These are phyloP conservation scores for Pachysolen tannophilus DNA, from an alignment of 805 yeast species.

Conservation along the genomic window DNA sequence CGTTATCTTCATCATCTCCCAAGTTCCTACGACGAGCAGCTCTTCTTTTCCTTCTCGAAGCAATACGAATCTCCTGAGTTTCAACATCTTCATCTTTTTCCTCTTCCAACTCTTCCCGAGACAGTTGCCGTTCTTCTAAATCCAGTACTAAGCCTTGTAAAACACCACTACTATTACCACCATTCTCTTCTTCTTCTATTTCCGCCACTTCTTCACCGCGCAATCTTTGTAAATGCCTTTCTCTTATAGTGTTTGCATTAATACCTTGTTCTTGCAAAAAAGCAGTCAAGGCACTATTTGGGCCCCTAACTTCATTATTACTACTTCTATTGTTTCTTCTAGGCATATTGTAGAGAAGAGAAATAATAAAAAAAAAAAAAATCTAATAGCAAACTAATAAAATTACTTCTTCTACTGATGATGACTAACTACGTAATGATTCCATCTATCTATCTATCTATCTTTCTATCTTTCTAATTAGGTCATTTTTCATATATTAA, in stretches of 20 bases:
- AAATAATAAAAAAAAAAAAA: no score
- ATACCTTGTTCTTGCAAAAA: conserved; percentile 86
- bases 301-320: conserved; percentile 31
- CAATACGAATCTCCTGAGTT: conserved; percentile 21
- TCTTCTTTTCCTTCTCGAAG: conserved; percentile 33
- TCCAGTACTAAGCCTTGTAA: no score
- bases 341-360: no score
- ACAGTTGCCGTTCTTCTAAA: no score
- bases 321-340: conserved; percentile 8
- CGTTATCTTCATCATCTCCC: conserved; percentile 24
- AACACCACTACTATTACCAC: conserved; percentile 9
- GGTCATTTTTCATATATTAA: no score
- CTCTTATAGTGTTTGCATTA: conserved; percentile 68
- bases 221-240: conserved; percentile 27
- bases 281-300: conserved; percentile 86
- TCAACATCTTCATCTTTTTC: conserved; percentile 13
- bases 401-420: no score
- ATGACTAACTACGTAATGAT: no score
- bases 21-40: conserved; percentile 26
- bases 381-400: no score
- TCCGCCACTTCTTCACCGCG: conserved; percentile 21
- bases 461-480: no score
- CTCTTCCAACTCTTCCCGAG: conserved; percentile 12
- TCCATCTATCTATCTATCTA: no score
- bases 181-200: conserved; percentile 14